Evolutionary conservation across 1,284 basidiomycete genomes (phyloP), one percentile per base, ranked within the genome.

Genomic region (Exobasidium cylindrosporum): DNA sequence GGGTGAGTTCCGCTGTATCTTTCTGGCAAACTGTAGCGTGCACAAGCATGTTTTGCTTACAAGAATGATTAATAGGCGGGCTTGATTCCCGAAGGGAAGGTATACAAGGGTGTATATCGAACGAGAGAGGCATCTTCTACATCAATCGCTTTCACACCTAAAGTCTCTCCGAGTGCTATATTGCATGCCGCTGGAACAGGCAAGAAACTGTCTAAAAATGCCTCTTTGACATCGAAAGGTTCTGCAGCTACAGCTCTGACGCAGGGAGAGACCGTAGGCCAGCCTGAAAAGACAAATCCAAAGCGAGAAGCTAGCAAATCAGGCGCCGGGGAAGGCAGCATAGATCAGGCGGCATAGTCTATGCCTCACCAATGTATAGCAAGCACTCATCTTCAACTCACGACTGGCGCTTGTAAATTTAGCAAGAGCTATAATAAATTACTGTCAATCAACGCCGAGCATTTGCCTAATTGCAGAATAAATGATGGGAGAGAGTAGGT

Each of bases 1-100:
- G 87, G 83, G 93, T 93, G 77, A 75, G 90, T 85, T 6, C 2
- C n/a, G n/a, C n/a, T n/a, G n/a, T n/a, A n/a, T n/a, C n/a, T n/a
- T n/a, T n/a, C n/a, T n/a, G n/a, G n/a, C n/a, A n/a, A n/a, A n/a
- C n/a, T n/a, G n/a, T n/a, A n/a, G n/a, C n/a, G n/a, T n/a, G n/a
- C n/a, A n/a, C n/a, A n/a, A n/a, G n/a, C n/a, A n/a, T n/a, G n/a
- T n/a, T n/a, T n/a, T n/a, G n/a, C n/a, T n/a, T n/a, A n/a, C n/a
- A n/a, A n/a, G n/a, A n/a, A n/a, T n/a, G n/a, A 17, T 31, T 44
- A 24, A 14, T 60, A 72, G 70, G 72, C 72, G 2, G 72, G 72
- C 4, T 32, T 74, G 7, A 65, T 74, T 6, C 70, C 69, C 1
- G 21, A 55, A n/a, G 72, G 72, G 7, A 70, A 72, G 14, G 66